These are phyloP conservation scores for Aspergillus cavernicola DNA, from an alignment of 495 filamentous ascomycete species.

Conservation along the genomic window DNA sequence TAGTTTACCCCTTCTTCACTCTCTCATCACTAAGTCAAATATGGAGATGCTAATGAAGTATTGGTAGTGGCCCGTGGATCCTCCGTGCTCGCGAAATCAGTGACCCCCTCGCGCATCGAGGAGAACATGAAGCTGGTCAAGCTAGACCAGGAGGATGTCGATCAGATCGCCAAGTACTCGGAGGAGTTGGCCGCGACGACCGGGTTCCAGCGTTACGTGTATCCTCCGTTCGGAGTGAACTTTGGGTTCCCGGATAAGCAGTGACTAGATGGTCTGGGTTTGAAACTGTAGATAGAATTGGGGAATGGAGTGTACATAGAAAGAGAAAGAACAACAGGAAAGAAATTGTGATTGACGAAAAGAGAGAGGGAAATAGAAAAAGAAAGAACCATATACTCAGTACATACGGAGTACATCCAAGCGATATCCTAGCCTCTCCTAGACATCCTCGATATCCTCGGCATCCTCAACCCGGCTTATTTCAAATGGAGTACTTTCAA, in stretches of 20 bases:
- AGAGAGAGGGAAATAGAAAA: too few species aligned
- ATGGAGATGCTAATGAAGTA: not conserved
- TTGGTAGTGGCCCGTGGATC: slow-evolving; percentile 62
- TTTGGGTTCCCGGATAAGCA: slow-evolving; percentile 75
- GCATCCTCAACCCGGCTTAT: too few species aligned
- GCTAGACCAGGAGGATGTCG: slow-evolving; percentile 63
- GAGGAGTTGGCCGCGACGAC: slow-evolving; percentile 54
- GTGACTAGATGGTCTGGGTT: not conserved
- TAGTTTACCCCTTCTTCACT: slow-evolving; percentile 25
- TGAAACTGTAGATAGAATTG: not conserved
- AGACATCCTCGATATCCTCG: too few species aligned
- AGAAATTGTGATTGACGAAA: not conserved
- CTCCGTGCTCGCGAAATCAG: slow-evolving; percentile 77
- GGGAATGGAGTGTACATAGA: slow-evolving; percentile 4
- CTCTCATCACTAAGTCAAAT: not conserved
- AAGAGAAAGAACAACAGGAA: not conserved
- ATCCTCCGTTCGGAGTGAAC: slow-evolving; percentile 72
- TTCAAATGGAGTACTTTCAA: not conserved
- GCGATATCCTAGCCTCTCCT: not conserved
- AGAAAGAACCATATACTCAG: not conserved
- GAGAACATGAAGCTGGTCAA: slow-evolving; percentile 67
- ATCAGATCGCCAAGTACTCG: slow-evolving; percentile 58
- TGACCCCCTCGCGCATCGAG: slow-evolving; percentile 69
- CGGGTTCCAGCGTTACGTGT: slow-evolving; percentile 67
- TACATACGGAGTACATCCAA: not conserved